Evolutionary conservation across 345 rosid species (phyloP).

Genomic region (Heritiera littoralis): DNA sequence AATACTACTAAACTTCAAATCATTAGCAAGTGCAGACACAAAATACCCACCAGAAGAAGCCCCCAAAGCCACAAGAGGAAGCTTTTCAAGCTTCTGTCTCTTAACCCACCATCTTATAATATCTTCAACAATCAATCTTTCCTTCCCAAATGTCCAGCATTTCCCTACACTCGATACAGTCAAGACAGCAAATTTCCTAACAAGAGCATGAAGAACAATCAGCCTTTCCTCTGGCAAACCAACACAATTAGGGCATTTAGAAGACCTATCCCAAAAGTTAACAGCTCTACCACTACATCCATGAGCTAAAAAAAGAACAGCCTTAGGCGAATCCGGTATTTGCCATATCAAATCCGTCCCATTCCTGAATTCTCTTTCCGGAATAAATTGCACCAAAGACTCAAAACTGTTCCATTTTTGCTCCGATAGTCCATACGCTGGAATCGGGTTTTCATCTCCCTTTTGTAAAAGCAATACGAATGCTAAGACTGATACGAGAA

Average conservation of each 20-base stretch:
- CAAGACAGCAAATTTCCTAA: conserved; percentile 59
- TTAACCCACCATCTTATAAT: conserved; percentile 62
- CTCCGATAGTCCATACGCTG: conserved; percentile 24
- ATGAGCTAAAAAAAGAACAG: conserved; percentile 81
- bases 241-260: conserved; percentile 57
- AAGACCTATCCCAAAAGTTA: conserved; percentile 84
- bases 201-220: conserved; percentile 63
- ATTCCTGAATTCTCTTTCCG: conserved; percentile 59
- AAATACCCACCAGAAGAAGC: conserved; percentile 97
- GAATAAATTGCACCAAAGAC: conserved; percentile 38
- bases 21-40: conserved; percentile 67
- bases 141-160: conserved; percentile 78
- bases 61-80: conserved; percentile 88
- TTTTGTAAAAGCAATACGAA: conserved; percentile 32
- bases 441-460: conserved; percentile 28
- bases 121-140: conserved; percentile 48
- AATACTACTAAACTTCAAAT: conserved; percentile 64
- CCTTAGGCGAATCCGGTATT: conserved; percentile 76
- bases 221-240: conserved; percentile 86
- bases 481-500: conserved; percentile 36
- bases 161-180: conserved; percentile 65
- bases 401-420: conserved; percentile 44
- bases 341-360: conserved; percentile 78
- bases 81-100: conserved; percentile 52
- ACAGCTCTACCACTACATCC: conserved; percentile 83